Base-by-base conservation (phyloP, 1,284 basidiomycete genomes). In the Spongiforma sp. region DNA sequence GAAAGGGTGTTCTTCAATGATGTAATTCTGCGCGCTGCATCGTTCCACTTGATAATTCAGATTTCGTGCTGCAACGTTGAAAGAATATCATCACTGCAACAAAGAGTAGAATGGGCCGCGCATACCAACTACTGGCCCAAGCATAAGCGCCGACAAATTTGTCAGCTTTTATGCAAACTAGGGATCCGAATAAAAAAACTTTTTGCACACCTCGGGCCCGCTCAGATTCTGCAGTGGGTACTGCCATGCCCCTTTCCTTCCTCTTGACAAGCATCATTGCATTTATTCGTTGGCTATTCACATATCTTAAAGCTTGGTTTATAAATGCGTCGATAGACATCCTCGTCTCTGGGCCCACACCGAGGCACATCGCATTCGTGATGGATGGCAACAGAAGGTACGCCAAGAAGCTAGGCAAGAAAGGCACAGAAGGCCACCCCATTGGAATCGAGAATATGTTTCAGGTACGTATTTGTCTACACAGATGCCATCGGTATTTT, bases 341-440 rank as follows among this genome's bases (percentile, higher is more conserved):
- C 30, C 83, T 96, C 43, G 82, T 89, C 0, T 82, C 90, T 9
- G 97, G 96, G 0, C 97, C 98, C 2, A 84, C 98, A 26, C 98
- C 98, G 0, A 79, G 83, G 50, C 98, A 99, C 82, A 87, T 99
- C 50, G 96, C 93, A 4, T 97, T 99, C 75, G 93, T 98, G 41
- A 98, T 99, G 95, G 98, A 99, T 73, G 98, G 98, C 7, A 99
- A 99, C 77, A 83, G 98, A 59, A 85, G 98, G 8, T 98, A 94
- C 75, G 97, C 98, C 0, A 84, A 93, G n/a, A 82, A 77, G 67
- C 82, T 86, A 26, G 86, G 89, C 9, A 85, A 89, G 74, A 77
- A 84, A 36, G 85, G 94, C 12, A 80, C 83, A 37, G 82, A 93
- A 64, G 97, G 98, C 1, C 98, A 99, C 77, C 81, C 85, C 8